Percentiles rank a stretch among this genome's conserved stretches.
Conservation (phyloP, 768 basidiomycete genomes). For the Tylopilus balloui region DNA sequence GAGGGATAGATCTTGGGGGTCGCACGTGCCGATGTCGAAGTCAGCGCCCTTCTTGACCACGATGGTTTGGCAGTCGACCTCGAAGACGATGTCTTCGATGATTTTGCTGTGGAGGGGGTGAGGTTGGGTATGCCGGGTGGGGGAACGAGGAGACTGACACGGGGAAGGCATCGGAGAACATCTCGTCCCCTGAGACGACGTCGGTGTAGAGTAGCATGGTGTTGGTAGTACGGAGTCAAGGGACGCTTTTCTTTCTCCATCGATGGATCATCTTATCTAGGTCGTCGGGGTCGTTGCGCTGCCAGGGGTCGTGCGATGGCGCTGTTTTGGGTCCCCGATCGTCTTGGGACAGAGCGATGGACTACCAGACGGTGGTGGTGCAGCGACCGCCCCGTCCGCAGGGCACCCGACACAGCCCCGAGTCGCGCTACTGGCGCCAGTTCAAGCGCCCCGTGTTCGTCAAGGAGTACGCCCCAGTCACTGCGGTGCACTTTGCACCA, state of each 20-base stretch:
- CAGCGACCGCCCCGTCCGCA: slow-evolving; percentile 53
- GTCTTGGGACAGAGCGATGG: slow-evolving; percentile 44
- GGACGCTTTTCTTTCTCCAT: not conserved
- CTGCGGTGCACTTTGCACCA: slow-evolving; percentile 87
- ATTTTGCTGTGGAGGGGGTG: slow-evolving; percentile 51
- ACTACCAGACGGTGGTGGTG: slow-evolving; percentile 75
- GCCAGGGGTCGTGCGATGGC: slow-evolving; percentile 5
- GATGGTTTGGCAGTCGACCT: slow-evolving; percentile 78
- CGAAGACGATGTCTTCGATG: slow-evolving; percentile 75
- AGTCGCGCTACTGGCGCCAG: slow-evolving; percentile 83
- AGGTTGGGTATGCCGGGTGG: slow-evolving; percentile 4
- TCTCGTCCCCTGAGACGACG: slow-evolving; percentile 77
- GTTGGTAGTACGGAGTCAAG: slow-evolving; percentile 5
- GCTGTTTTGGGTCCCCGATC: not conserved
- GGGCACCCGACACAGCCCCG: slow-evolving; percentile 58
- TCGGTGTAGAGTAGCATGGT: slow-evolving; percentile 75
- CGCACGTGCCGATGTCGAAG: slow-evolving; percentile 76
- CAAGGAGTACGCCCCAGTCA: slow-evolving; percentile 95
- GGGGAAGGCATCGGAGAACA: slow-evolving; percentile 92
- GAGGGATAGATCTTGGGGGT: not conserved
- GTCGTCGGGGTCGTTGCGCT: slow-evolving; percentile 3
- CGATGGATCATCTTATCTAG: slow-evolving; percentile 20
- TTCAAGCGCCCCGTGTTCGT: slow-evolving; percentile 90
- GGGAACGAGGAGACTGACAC: slow-evolving; percentile 46
- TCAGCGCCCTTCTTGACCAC: slow-evolving; percentile 69